A percentile compares a stretch with the other conserved stretches of the same genome.
These are phyloP conservation scores for Acer negundo DNA, from an alignment of 345 rosid genomes.

Conservation along the genomic window DNA sequence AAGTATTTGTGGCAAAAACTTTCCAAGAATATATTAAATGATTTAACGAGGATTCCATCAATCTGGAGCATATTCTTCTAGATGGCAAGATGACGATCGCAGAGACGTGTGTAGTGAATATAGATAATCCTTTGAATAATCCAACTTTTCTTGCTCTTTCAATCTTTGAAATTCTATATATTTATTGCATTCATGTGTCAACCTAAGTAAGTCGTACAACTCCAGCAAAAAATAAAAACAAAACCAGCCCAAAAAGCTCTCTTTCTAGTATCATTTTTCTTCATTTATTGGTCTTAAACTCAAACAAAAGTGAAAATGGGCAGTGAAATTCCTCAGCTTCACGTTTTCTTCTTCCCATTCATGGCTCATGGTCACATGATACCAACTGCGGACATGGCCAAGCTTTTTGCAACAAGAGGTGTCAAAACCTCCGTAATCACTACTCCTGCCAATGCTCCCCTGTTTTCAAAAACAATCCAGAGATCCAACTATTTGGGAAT, in stretches of 20 bases:
- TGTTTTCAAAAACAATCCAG: conserved; percentile 20
- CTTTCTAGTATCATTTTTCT: not conserved
- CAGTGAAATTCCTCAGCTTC: conserved; percentile 20
- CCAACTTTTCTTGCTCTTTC: not conserved
- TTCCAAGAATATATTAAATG: no score
- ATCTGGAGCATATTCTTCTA: no score
- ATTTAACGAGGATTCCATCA: no score
- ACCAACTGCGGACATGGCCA: conserved; percentile 43
- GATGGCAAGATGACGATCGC: no score
- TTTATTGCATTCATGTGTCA: not conserved
- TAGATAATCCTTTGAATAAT: no score
- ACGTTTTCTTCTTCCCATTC: conserved; percentile 43
- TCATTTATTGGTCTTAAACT: not conserved
- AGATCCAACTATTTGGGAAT: conserved; percentile 17
- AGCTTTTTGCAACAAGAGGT: conserved; percentile 34
- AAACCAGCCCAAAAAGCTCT: no score
- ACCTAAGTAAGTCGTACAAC: no score
- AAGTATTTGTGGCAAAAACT: no score
- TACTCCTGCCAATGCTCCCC: conserved; percentile 31
- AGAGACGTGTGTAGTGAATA: no score
- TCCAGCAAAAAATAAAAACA: no score
- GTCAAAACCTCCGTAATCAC: conserved; percentile 37
- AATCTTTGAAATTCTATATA: not conserved
- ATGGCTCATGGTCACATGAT: conserved; percentile 38
- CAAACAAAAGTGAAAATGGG: conserved; percentile 11